These are phyloP conservation scores for Marasmius oreades DNA, from an alignment of 1,284 basidiomycete species.

Conservation along the genomic window DNA sequence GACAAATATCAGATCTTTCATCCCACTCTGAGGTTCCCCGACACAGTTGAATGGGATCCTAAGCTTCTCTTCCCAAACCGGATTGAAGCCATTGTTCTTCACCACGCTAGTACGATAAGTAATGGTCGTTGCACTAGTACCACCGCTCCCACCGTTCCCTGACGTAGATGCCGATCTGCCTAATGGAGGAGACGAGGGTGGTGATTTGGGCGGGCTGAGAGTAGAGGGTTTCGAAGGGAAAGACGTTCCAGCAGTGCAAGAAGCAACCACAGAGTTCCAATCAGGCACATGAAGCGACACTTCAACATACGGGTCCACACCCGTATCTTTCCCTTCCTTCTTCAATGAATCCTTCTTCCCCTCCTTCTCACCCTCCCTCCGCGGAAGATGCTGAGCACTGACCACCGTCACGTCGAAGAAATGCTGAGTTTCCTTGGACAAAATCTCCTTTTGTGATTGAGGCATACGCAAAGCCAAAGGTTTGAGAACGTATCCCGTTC, in stretches of 20 bases:
- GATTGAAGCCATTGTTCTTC: conserved; percentile 88
- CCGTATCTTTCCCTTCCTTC: conserved; percentile 55
- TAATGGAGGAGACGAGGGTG: neutral
- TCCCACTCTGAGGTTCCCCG: conserved; percentile 42
- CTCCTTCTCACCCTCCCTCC: conserved; percentile 64
- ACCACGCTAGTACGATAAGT: conserved; percentile 56
- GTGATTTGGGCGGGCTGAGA: neutral
- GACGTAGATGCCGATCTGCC: neutral
- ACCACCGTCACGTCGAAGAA: conserved; percentile 74
- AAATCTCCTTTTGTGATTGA: conserved; percentile 48
- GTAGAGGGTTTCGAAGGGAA: neutral
- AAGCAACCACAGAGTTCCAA: conserved; percentile 40
- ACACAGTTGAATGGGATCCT: conserved; percentile 70
- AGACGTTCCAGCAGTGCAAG: conserved; percentile 23
- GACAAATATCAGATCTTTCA: conserved; percentile 82
- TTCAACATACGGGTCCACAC: conserved; percentile 76
- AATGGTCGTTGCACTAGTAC: conserved; percentile 19
- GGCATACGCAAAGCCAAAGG: conserved; percentile 73
- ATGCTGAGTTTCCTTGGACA: conserved; percentile 55
- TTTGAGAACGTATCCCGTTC: conserved; percentile 89
- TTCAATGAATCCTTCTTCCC: conserved; percentile 56
- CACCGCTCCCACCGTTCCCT: conserved; percentile 29
- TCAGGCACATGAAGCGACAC: conserved; percentile 77
- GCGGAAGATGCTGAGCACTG: conserved; percentile 91
- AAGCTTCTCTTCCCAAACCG: conserved; percentile 78